A percentile compares a stretch with the other conserved stretches of the same genome.
These are phyloP conservation scores for Cystobasidiaceae sp. DNA, from an alignment of 1,284 basidiomycete genomes.

Conservation along the genomic window DNA sequence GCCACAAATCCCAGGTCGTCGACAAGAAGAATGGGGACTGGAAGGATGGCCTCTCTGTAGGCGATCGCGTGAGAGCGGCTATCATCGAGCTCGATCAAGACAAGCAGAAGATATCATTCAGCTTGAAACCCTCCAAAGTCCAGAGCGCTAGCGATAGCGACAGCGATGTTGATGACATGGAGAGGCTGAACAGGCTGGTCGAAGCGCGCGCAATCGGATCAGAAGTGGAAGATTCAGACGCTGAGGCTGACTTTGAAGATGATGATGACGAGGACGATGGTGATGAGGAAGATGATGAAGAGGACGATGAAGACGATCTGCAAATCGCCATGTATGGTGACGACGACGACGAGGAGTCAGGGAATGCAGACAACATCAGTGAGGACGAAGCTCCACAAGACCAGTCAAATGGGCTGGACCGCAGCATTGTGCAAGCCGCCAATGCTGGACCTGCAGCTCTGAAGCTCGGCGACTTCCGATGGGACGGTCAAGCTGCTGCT, in stretches of 20 bases:
- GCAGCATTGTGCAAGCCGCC: constrained; percentile 7
- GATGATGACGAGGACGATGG: constrained; percentile 44
- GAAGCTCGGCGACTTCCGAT: constrained; percentile 52
- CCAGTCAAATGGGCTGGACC: constrained; percentile 3
- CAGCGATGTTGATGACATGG: too few species aligned
- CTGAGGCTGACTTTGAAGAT: too few species aligned
- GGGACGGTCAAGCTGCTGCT: constrained; percentile 49
- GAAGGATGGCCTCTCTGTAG: constrained; percentile 69
- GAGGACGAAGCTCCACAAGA: constrained; percentile 37
- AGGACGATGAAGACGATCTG: constrained; percentile 52
- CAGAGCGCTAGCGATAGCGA: too few species aligned
- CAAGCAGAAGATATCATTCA: constrained; percentile 57
- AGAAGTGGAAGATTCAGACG: too few species aligned
- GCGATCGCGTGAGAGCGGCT: constrained; percentile 76
- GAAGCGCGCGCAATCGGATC: too few species aligned
- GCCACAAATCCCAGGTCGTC: constrained; percentile 78
- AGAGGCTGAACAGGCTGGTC: too few species aligned
- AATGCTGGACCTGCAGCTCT: constrained; percentile 46
- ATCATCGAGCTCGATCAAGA: constrained; percentile 66
- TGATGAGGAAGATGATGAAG: constrained; percentile 48
- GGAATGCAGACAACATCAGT: constrained; percentile 34
- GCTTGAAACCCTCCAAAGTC: constrained; percentile 43
- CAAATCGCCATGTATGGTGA: too few species aligned
- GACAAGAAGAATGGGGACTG: constrained; percentile 73
- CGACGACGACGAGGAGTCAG: constrained; percentile 49